A percentile compares a stretch with the other conserved stretches of the same genome.
Evolutionary conservation across 2,329 filamentous ascomycete genomes (phyloP).

Genomic region (Diaporthe capsici): DNA sequence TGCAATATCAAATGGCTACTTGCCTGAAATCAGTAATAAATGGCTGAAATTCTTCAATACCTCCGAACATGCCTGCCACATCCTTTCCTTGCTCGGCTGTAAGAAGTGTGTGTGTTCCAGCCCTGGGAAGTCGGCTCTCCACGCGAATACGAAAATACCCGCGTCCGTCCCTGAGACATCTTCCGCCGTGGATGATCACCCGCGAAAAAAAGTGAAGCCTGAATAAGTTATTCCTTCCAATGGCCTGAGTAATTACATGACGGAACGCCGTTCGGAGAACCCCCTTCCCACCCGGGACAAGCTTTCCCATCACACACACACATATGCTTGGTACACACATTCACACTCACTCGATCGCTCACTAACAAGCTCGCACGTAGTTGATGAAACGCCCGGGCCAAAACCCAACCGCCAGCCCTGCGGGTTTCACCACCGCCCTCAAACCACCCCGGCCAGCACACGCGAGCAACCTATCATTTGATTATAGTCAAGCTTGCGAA

Average conservation of each 20-base stretch:
- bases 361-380: not conserved
- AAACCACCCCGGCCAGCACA: not conserved
- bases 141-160: not conserved
- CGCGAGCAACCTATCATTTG: not conserved
- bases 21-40: not conserved
- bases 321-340: not conserved
- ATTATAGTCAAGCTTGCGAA: conserved; percentile 28
- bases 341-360: not conserved
- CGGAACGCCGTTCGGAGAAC: not conserved
- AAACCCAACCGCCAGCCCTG: not conserved
- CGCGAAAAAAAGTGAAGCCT: not conserved
- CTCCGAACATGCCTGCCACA: not conserved
- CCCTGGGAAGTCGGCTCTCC: not conserved
- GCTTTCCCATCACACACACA: not conserved
- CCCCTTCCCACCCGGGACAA: not conserved
- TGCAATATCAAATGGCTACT: not conserved
- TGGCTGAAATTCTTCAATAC: not conserved
- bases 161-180: not conserved
- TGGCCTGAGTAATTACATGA: not conserved
- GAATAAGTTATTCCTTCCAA: conserved; percentile 8
- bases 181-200: conserved; percentile 9
- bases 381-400: conserved; percentile 16
- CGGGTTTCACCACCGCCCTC: conserved; percentile 14
- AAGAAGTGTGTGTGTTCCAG: not conserved
- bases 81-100: not conserved